Evolutionary conservation across 2,329 filamentous ascomycete genomes (phyloP).

Genomic region (Aspergillus thermomutatus): DNA sequence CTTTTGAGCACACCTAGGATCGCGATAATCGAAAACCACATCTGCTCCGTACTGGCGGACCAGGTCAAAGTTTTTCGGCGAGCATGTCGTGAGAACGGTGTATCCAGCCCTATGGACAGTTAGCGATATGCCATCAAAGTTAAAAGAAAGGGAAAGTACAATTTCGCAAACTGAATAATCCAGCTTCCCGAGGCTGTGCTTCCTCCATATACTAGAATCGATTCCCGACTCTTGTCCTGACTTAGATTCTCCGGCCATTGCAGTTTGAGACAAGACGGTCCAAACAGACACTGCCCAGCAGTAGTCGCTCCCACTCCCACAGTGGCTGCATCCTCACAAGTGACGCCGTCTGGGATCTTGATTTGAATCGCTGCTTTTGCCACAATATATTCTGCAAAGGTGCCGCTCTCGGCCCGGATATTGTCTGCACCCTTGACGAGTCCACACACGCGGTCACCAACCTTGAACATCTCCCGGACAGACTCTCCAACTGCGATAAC

Average conservation of each 20-base stretch:
- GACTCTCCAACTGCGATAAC: background rate
- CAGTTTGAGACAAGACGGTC: background rate
- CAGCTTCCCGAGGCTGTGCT: background rate
- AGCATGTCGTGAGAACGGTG: background rate
- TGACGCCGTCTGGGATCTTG: constrained; percentile 29
- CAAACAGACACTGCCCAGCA: constrained; percentile 3
- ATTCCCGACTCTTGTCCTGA: background rate
- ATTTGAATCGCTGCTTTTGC: constrained; percentile 27
- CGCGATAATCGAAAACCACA: constrained; percentile 11
- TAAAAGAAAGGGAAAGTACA: background rate
- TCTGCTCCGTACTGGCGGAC: constrained; percentile 8
- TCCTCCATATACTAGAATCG: constrained; percentile 6
- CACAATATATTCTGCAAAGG: constrained; percentile 37
- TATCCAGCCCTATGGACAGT: background rate
- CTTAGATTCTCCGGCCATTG: background rate
- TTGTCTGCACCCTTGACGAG: constrained; percentile 29
- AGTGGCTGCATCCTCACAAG: constrained; percentile 29
- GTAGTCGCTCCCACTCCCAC: constrained; percentile 27
- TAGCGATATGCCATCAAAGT: background rate
- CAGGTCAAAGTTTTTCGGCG: constrained; percentile 2
- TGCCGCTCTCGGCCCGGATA: constrained; percentile 24
- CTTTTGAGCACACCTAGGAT: background rate
- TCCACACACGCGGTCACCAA: constrained; percentile 36
- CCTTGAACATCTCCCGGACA: constrained; percentile 6
- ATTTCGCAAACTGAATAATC: constrained; percentile 6